Evolutionary conservation across 441 rosid species (phyloP), one percentile per base, ranked within the genome.

Genomic region (Raphanus hybrid): DNA sequence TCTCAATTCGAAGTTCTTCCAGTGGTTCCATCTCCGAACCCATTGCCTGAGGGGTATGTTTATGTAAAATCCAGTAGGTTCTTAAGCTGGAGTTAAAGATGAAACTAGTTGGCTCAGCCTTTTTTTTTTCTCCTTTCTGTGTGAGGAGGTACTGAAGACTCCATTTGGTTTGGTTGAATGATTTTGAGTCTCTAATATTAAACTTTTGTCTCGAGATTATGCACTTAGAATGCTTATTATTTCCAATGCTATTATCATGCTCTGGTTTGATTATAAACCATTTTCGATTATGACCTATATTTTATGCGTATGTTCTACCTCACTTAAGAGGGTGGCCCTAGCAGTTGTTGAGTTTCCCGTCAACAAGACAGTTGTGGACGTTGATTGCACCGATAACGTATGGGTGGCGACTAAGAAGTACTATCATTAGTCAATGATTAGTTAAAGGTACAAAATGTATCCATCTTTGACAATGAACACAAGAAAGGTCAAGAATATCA

Each of bases 1-100:
- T 74, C 57, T 43, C 58, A 55, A 0, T 41, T 74, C 18, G 27
- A 63, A 63, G 67, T 63, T 63, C 2, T 63, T 35, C 48, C 26
- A 3, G 48, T 64, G 48, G 67, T 64, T 64, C 67, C 26, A 35
- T 15, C 67, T 64, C 67, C 67, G 4, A 29, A 43, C 3, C 50
- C n/a, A 10, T 8, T 3, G 48, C 67, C 8, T 64, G 8, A 4
- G 11, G 4, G n/a, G 48, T 27, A 2, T 61, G 14, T 15, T 35
- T 64, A 63, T 63, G 48, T 3, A 15, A 63, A 63, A 8, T 9
- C 48, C 6, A 0, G 1, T 35, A 64, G 67, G 50, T 64, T 64
- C 50, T 35, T 15, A 64, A 35, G 8, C 27, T 60, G 12, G 45
- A 20, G 18, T 54, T 5, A 1, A 12, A n/a, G 2, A 15, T 10